Percentiles rank a stretch among this genome's conserved stretches.
Evolutionary conservation across 1,284 basidiomycete species (phyloP).

Genomic region (Boletus mariae): DNA sequence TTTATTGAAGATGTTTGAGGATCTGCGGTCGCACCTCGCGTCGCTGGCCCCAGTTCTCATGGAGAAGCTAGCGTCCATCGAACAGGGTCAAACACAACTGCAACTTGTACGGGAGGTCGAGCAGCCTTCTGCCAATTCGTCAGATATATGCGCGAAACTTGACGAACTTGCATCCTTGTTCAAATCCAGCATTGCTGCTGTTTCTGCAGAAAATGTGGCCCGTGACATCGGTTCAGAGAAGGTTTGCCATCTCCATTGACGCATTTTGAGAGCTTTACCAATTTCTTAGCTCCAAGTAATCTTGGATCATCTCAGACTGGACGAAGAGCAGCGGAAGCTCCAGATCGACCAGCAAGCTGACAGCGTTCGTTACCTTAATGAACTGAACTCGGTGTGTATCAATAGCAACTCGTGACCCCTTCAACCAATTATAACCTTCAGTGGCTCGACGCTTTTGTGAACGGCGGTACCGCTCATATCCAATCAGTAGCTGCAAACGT

Average conservation of each 20-base stretch:
- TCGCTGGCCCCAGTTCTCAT: conserved; percentile 22
- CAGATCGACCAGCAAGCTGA: conserved; percentile 63
- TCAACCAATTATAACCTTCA: conserved; percentile 25
- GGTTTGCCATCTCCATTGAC: conserved; percentile 10
- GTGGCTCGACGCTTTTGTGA: conserved; percentile 84
- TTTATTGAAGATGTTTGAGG: conserved; percentile 24
- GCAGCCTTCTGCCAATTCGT: conserved; percentile 14
- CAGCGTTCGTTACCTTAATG: conserved; percentile 69
- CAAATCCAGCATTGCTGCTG: conserved; percentile 8
- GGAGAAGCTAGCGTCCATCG: conserved; percentile 27
- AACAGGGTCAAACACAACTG: conserved; percentile 22
- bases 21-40: conserved; percentile 21
- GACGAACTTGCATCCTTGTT: conserved; percentile 27
- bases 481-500: conserved; percentile 58
- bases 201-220: conserved; percentile 3
- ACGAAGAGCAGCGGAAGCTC: conserved; percentile 43
- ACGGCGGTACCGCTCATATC: conserved; percentile 67
- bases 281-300: conserved; percentile 42
- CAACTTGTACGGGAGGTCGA: conserved; percentile 10
- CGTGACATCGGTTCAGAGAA: conserved; percentile 18
- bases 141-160: conserved; percentile 27
- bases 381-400: conserved; percentile 58
- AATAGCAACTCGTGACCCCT: background rate
- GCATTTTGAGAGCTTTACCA: background rate
- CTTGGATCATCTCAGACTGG: conserved; percentile 42